Percentiles rank a stretch among this genome's conserved stretches.
Evolutionary conservation across 768 basidiomycete species (phyloP).

Genomic region (Boletus eberwhitei): DNA sequence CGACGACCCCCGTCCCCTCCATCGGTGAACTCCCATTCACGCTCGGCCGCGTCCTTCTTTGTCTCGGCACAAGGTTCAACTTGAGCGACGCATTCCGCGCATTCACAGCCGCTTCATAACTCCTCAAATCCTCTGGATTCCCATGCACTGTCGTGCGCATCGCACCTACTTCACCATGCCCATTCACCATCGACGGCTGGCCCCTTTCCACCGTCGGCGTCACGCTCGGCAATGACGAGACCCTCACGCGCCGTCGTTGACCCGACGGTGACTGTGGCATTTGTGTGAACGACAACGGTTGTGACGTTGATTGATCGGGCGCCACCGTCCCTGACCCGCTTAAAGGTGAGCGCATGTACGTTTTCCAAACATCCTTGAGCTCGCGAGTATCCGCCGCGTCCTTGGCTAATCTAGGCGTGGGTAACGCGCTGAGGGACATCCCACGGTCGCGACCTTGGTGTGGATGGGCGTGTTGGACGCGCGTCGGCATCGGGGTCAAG

Average conservation of each 20-base stretch:
- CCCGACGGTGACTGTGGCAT: slow-evolving; percentile 29
- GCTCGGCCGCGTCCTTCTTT: slow-evolving; percentile 25
- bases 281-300: slow-evolving; percentile 10
- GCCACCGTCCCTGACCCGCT: slow-evolving; percentile 29
- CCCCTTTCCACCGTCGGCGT: slow-evolving; percentile 48
- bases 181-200: slow-evolving; percentile 17
- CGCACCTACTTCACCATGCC: slow-evolving; percentile 14
- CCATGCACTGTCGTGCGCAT: slow-evolving; percentile 43
- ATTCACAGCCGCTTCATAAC: slow-evolving; percentile 73
- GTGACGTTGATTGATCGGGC: slow-evolving; percentile 7
- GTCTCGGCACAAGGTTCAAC: slow-evolving; percentile 51
- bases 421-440: slow-evolving; percentile 27
- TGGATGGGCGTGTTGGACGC: slow-evolving; percentile 21
- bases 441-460: slow-evolving; percentile 21
- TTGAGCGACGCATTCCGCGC: slow-evolving; percentile 61
- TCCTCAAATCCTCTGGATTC: slow-evolving; percentile 58
- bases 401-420: slow-evolving; percentile 32
- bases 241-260: slow-evolving; percentile 46
- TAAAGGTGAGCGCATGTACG: slow-evolving; percentile 68
- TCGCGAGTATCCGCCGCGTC: slow-evolving; percentile 44
- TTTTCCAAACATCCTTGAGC: slow-evolving; percentile 69
- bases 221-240: slow-evolving; percentile 68
- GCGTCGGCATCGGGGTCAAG: slow-evolving; percentile 45
- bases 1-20: not conserved
- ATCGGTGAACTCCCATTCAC: slow-evolving; percentile 18